Base-by-base conservation (phyloP, 768 basidiomycete genomes). In the Gloeostereum incarnatum region DNA sequence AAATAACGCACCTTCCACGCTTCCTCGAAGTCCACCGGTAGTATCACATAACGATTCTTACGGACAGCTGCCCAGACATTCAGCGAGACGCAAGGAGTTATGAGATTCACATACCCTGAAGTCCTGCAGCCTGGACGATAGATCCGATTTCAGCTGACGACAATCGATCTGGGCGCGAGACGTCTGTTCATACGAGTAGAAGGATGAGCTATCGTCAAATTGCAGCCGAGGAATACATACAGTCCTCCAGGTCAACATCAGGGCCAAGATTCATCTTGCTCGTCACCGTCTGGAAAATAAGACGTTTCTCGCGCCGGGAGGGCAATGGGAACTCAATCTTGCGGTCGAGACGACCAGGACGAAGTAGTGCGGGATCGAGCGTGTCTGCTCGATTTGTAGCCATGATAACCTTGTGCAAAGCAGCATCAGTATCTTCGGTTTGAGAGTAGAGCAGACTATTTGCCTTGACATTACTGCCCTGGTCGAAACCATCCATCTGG, bases 401-500 rank as follows among this genome's bases (percentile, higher is more conserved):
- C 96, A 98, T 98, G 57, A 99, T 99, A 29, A 99, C 96, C 92
- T 96, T n/a, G 43, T 19, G 35, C 14, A 41, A 39, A 16, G 21
- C 35, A 31, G 20, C 38, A 33, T 43, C 30, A 30, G 39, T 14
- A 32, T 22, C 30, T 31, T 23, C n/a, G n/a, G 39, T 24, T 7
- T 22, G 16, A 35, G 5, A 22, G 4, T 22, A 27, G 18, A n/a
- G 13, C 3, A 42, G 29, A 5, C 11, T 4, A 41, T 63, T 31
- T 53, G 88, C 93, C 80, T 99, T 98, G 55, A 99, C 96, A 50
- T 93, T 98, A 56, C 90, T 92, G 3, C 86, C 86, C 59, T 99
- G 96, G 61, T 99, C 96, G 60, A 99, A 99, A 46, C 96, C 96
- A 52, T 99, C 96, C 96, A 99, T 99, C 55, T 99, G 96, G 56